A percentile compares a stretch with the other conserved stretches of the same genome.
phyloP scores from a whole-genome alignment of 2,329 filamentous ascomycete species.

The Hysterium pulicare region DNA sequence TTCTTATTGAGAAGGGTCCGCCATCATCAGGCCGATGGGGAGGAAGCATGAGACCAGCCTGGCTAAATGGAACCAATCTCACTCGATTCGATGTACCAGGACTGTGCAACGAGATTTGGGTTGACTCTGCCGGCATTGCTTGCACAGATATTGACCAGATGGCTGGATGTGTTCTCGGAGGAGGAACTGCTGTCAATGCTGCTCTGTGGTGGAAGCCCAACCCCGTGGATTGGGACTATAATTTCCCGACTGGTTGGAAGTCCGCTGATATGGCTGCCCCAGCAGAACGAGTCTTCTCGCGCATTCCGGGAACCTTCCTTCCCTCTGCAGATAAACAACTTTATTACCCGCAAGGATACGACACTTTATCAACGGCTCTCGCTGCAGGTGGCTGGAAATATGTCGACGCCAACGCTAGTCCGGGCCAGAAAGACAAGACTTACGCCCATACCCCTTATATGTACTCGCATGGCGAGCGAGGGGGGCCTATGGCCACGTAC shows the following conservation, averaged over 20 bases:
- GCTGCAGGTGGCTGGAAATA: constrained; percentile 59
- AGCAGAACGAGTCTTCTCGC: constrained; percentile 60
- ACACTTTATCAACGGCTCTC: constrained; percentile 60
- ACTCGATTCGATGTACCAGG: constrained; percentile 71
- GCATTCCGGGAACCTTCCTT: constrained; percentile 66
- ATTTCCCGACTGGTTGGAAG: constrained; percentile 71
- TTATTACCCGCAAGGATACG: constrained; percentile 66
- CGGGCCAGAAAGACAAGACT: constrained; percentile 62
- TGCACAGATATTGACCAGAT: constrained; percentile 70
- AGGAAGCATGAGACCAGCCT: constrained; percentile 58
- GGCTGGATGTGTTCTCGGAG: constrained; percentile 69
- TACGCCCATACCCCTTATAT: constrained; percentile 65
- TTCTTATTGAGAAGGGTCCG: constrained; percentile 52
- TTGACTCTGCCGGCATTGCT: constrained; percentile 59
- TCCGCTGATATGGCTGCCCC: constrained; percentile 58
- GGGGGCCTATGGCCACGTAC: constrained; percentile 69
- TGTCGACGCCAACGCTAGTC: constrained; percentile 58
- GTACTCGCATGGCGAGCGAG: constrained; percentile 63
- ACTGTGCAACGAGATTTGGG: constrained; percentile 68
- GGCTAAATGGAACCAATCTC: constrained; percentile 60
- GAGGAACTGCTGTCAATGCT: constrained; percentile 64
- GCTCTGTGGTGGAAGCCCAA: constrained; percentile 67
- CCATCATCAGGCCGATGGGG: constrained; percentile 63
- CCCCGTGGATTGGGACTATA: constrained; percentile 65
- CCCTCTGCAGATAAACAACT: constrained; percentile 65